Base-by-base conservation (phyloP, 108 stramenopile species). In the Craspedostauros australis region DNA sequence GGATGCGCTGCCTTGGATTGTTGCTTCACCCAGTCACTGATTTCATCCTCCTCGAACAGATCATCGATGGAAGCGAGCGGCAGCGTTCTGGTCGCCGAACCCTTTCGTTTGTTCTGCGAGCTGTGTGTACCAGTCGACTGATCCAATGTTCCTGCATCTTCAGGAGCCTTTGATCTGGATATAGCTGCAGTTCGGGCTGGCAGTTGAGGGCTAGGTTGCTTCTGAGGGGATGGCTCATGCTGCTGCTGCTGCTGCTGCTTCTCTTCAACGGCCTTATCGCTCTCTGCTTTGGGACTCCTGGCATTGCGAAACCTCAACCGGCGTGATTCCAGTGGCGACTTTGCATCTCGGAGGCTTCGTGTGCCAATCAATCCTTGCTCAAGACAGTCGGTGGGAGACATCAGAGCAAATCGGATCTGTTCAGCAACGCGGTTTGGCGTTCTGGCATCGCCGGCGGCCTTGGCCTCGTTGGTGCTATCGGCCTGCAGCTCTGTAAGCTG, bases 301-400 rank as follows among this genome's bases (percentile, higher is more conserved):
- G 6, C 46, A 48, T 12, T 22, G 22, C 22, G 18, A 6, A 28
- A 24, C 19, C 19, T 48, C 12, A 14, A 24, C 25, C 9, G 19
- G 25, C 9, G 25, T 18, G 25, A 9, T 6, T 12, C 21, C 29
- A 22, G 11, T 19, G 41, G 19, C 14, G 2, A 15, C 33, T 42
- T 39, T 50, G 49, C 8, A 42, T 26, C 7, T 21, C 7, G 8
- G 42, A 18, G 20, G 16, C 43, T 19, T 14, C 38, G 4, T 41
- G 3, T 11, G 36, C 37, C 23, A 44, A n/a, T n/a, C 12, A 52
- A 34, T 12, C 50, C 50, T 34, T 33, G 33, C 20, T 51, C 50
- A 25, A 57, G 55, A 45, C n/a, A 57, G 4, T 57, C 55, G 20
- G 55, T 57, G 18, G 55, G 55, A 19, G 55, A 57, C 42, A 31